Conservation (phyloP, 495 filamentous ascomycete species). For the Aspergillus nanangensis region DNA sequence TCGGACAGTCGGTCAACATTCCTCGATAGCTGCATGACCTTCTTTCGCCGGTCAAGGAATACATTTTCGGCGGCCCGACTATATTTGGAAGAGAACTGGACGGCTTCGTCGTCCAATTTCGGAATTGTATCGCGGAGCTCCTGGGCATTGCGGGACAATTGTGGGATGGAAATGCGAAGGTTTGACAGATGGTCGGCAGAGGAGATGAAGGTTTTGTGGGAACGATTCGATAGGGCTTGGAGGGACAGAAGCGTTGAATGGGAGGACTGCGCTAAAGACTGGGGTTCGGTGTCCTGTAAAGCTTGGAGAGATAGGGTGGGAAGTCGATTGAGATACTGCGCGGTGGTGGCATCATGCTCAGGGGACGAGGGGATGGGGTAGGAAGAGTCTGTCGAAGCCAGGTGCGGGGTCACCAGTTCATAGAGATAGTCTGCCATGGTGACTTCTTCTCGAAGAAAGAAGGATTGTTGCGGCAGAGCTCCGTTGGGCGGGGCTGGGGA, state of each 20-base stretch:
- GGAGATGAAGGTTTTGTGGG: slow-evolving; percentile 80
- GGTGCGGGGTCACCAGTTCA: slow-evolving; percentile 64
- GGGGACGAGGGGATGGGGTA: slow-evolving; percentile 21
- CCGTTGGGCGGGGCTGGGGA: not conserved
- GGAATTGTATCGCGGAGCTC: slow-evolving; percentile 70
- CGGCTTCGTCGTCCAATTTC: slow-evolving; percentile 70
- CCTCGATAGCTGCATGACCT: slow-evolving; percentile 76
- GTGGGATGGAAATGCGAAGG: slow-evolving; percentile 61
- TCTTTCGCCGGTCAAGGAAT: slow-evolving; percentile 69
- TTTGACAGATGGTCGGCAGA: slow-evolving; percentile 74
- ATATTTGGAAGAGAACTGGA: slow-evolving; percentile 79
- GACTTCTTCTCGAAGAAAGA: not conserved
- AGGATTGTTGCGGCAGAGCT: not conserved
- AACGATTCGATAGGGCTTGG: slow-evolving; percentile 84
- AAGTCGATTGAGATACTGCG: slow-evolving; percentile 70
- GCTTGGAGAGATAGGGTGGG: slow-evolving; percentile 74
- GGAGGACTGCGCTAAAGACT: slow-evolving; percentile 72
- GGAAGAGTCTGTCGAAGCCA: slow-evolving; percentile 33
- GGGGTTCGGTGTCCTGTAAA: slow-evolving; percentile 68
- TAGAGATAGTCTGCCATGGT: slow-evolving; percentile 68
- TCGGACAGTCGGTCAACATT: slow-evolving; percentile 90
- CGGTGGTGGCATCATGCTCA: slow-evolving; percentile 45
- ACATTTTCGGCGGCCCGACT: slow-evolving; percentile 69
- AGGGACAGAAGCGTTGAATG: slow-evolving; percentile 83
- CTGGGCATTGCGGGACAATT: slow-evolving; percentile 58